Percentiles rank a stretch among this genome's conserved stretches.
Conservation (phyloP, 805 yeast species). For the Maudiozyma turicensis region DNA sequence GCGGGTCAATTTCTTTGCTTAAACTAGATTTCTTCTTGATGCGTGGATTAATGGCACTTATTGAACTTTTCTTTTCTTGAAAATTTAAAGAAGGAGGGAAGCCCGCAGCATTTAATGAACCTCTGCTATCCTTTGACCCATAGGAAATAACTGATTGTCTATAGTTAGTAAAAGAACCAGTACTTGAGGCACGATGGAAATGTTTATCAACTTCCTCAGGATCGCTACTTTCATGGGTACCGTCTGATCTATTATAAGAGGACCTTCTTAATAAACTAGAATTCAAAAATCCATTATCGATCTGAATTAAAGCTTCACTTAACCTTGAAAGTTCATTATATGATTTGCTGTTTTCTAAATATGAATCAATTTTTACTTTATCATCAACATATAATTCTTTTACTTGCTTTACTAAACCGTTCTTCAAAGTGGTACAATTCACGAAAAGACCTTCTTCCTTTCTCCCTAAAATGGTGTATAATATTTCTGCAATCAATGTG, state of each 20-base stretch:
- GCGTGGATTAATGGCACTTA: conserved; percentile 5
- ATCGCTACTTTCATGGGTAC: conserved; percentile 19
- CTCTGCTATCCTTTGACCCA: conserved; percentile 20
- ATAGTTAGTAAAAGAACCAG: neutral
- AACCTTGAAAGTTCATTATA: conserved; percentile 36
- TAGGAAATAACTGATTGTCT: neutral
- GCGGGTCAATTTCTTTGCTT: conserved; percentile 18
- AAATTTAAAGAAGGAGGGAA: conserved; percentile 8
- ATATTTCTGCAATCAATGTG: conserved; percentile 56
- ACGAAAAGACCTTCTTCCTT: conserved; percentile 43
- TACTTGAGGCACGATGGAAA: conserved; percentile 1
- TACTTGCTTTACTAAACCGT: conserved; percentile 17
- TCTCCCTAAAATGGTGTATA: conserved; percentile 59
- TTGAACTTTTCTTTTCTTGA: conserved; percentile 7
- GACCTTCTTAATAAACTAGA: conserved; percentile 39
- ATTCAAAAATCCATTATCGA: conserved; percentile 49
- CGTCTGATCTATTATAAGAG: conserved; percentile 23
- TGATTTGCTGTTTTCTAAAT: conserved; percentile 19
- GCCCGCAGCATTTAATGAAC: conserved; percentile 16
- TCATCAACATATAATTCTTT: conserved; percentile 18
- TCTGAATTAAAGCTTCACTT: conserved; percentile 44
- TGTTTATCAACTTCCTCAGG: conserved; percentile 3
- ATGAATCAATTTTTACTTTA: conserved; percentile 14
- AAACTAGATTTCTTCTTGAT: conserved; percentile 21
- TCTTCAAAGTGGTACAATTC: conserved; percentile 19